phyloP scores from a whole-genome alignment of 768 basidiomycete species.

The Mycena metata region DNA sequence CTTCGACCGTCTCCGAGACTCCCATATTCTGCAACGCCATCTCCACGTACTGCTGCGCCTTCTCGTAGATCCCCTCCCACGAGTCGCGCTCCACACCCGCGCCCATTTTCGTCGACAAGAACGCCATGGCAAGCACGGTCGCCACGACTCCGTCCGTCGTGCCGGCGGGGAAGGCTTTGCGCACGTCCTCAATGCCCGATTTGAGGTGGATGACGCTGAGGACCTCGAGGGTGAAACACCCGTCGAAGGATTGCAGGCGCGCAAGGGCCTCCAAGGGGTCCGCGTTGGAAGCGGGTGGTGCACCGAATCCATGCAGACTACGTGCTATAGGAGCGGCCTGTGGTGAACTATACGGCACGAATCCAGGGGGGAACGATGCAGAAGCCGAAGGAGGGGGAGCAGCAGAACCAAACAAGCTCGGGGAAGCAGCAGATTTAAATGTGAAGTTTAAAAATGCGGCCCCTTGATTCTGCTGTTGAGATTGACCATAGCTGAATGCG shows the following conservation, averaged over 20 bases:
- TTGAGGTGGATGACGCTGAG: constrained; percentile 14
- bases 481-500: too few species aligned
- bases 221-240: constrained; percentile 18
- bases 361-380: too few species aligned
- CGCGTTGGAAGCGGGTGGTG: neutral
- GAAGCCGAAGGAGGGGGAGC: too few species aligned
- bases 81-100: constrained; percentile 21
- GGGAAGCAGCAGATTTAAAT: too few species aligned
- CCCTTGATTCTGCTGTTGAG: too few species aligned
- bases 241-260: constrained; percentile 33
- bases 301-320: too few species aligned
- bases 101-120: constrained; percentile 20
- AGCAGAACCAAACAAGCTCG: too few species aligned
- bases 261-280: constrained; percentile 30
- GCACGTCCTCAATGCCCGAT: neutral
- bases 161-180: constrained; percentile 1
- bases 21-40: constrained; percentile 5
- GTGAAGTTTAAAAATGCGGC: too few species aligned
- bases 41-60: constrained; percentile 28
- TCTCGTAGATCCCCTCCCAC: constrained; percentile 37
- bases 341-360: too few species aligned
- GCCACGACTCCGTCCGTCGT: constrained; percentile 18
- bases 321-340: too few species aligned
- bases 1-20: neutral
- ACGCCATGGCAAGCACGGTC: constrained; percentile 33